These are phyloP conservation scores for Amanita polypyramis DNA, from an alignment of 768 basidiomycete species.

Conservation along the genomic window DNA sequence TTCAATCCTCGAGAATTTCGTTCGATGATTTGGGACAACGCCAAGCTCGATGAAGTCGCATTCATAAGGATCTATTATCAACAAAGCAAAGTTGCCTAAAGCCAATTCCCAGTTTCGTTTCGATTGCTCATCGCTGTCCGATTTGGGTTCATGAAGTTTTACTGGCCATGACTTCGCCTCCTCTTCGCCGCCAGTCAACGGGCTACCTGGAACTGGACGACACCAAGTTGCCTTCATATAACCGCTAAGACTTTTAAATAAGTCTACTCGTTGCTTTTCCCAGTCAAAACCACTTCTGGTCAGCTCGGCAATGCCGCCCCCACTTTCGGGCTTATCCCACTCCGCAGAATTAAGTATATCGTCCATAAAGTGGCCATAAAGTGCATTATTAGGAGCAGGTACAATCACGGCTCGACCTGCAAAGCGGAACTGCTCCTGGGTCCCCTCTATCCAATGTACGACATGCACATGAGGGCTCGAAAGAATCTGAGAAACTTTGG, in stretches of 20 bases:
- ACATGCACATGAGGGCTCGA: constrained; percentile 43
- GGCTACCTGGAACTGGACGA: constrained; percentile 53
- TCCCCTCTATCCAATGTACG: constrained; percentile 64
- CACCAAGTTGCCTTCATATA: constrained; percentile 67
- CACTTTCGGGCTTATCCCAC: constrained; percentile 9
- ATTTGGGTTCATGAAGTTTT: constrained; percentile 37
- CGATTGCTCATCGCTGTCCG: constrained; percentile 29
- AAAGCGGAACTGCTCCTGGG: constrained; percentile 68
- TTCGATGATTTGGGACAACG: constrained; percentile 46
- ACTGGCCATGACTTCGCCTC: constrained; percentile 55
- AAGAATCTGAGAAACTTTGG: constrained; percentile 52
- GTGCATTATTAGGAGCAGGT: constrained; percentile 31
- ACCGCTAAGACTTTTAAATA: constrained; percentile 49
- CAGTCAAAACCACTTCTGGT: constrained; percentile 42
- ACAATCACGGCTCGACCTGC: constrained; percentile 45
- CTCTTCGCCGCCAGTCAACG: constrained; percentile 34
- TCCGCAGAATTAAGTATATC: constrained; percentile 10
- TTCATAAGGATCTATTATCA: constrained; percentile 59
- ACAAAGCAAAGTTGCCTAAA: constrained; percentile 56
- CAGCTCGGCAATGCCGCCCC: constrained; percentile 21
- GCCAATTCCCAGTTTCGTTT: constrained; percentile 41
- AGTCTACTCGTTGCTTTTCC: constrained; percentile 51
- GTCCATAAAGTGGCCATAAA: constrained; percentile 24
- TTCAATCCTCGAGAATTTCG: constrained; percentile 35
- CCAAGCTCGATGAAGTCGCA: constrained; percentile 63